phyloP scores from a whole-genome alignment of 371 early-diverging fungal genomes.

The Mortierella sp. region DNA sequence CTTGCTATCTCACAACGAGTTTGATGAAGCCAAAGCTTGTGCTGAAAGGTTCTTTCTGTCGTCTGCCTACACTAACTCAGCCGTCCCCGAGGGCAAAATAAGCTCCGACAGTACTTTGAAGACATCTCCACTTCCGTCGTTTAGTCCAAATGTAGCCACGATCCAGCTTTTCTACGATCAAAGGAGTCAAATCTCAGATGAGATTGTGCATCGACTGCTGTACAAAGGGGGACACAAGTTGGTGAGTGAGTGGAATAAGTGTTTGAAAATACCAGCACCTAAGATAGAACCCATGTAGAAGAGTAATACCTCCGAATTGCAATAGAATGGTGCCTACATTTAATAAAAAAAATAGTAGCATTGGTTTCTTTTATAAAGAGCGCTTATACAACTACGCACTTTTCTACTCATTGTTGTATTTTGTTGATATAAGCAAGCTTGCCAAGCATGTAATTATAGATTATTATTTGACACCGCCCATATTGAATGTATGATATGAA shows the following conservation, averaged over 20 bases:
- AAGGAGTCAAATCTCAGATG: not conserved
- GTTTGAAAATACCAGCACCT: not conserved
- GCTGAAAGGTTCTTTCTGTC: not conserved
- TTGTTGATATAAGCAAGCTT: no score
- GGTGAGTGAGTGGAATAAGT: not conserved
- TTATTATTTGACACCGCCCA: no score
- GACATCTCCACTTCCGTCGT: not conserved
- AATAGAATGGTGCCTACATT: no score
- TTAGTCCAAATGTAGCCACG: conserved; percentile 15
- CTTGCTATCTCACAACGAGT: conserved; percentile 32
- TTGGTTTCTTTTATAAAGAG: no score
- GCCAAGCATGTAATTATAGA: no score
- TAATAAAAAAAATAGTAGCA: no score
- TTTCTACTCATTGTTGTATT: no score
- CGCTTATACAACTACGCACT: no score
- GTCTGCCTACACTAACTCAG: not conserved
- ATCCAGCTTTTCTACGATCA: not conserved
- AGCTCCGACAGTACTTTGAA: not conserved
- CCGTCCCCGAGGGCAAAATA: not conserved
- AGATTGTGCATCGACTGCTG: not conserved
- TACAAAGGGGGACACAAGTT: conserved; percentile 2
- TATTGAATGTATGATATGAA: no score
- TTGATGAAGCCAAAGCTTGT: not conserved
- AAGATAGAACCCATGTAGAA: not conserved
- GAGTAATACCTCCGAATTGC: no score